phyloP scores from a whole-genome alignment of 495 filamentous ascomycete species.

The Aspergillus diversus region DNA sequence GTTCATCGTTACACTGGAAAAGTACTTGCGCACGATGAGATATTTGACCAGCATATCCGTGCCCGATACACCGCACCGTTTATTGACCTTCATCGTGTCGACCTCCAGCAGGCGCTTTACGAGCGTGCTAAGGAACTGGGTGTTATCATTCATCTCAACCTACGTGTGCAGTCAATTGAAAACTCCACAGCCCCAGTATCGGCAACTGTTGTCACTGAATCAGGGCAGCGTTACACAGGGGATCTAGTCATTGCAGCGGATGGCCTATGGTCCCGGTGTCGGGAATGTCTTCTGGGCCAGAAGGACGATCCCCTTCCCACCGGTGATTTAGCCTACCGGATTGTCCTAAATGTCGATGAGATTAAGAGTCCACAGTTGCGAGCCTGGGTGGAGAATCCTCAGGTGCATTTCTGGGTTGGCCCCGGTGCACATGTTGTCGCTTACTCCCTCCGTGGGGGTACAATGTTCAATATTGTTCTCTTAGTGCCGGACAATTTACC shows the following conservation, averaged over 20 bases:
- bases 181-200: conserved; percentile 20
- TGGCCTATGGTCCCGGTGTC: conserved; percentile 56
- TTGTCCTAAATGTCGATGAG: conserved; percentile 57
- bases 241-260: conserved; percentile 64
- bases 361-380: conserved; percentile 50
- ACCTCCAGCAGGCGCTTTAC: conserved; percentile 57
- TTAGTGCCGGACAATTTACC: conserved; percentile 72
- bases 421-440: conserved; percentile 66
- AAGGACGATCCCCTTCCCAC: conserved; percentile 56
- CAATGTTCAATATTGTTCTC: conserved; percentile 70
- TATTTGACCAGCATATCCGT: conserved; percentile 46
- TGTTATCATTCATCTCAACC: conserved; percentile 49
- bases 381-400: conserved; percentile 55
- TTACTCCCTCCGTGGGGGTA: conserved; percentile 64
- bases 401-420: conserved; percentile 74
- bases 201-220: conserved; percentile 30
- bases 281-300: conserved; percentile 51
- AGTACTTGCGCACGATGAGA: conserved; percentile 55
- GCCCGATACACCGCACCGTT: conserved; percentile 54
- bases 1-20: conserved; percentile 61
- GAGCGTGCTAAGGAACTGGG: conserved; percentile 57
- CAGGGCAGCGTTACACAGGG: conserved; percentile 38
- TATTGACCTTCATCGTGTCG: conserved; percentile 63
- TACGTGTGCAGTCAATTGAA: conserved; percentile 49
- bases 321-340: conserved; percentile 71